Evolutionary conservation across 1,139 yeast species (phyloP).

Genomic region (Scheffersomyces quercinus): DNA sequence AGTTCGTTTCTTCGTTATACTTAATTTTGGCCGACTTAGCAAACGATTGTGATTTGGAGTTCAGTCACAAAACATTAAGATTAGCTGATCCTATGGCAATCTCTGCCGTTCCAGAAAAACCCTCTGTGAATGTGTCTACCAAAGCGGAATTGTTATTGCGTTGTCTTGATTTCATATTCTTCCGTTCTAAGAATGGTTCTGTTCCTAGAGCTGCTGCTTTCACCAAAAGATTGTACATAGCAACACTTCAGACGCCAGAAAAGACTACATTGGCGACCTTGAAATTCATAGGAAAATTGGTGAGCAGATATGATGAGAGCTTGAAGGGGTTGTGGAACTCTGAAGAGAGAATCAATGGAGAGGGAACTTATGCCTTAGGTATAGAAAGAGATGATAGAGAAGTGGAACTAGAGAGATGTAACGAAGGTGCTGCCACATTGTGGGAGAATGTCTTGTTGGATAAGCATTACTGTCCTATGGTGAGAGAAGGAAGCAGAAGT

Average conservation of each 20-base stretch:
- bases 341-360: conserved; percentile 72
- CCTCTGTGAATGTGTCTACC: conserved; percentile 83
- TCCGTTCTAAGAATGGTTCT: conserved; percentile 74
- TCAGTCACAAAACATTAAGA: conserved; percentile 77
- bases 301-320: conserved; percentile 64
- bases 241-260: conserved; percentile 78
- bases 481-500: conserved; percentile 54
- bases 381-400: conserved; percentile 54
- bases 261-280: conserved; percentile 77
- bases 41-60: conserved; percentile 81
- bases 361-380: conserved; percentile 70
- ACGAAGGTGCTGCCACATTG: conserved; percentile 83
- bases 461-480: conserved; percentile 79
- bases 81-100: conserved; percentile 69
- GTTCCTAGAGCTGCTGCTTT: conserved; percentile 77
- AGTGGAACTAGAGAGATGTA: conserved; percentile 69
- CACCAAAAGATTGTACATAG: conserved; percentile 72
- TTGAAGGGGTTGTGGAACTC: conserved; percentile 78
- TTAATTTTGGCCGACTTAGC: conserved; percentile 64
- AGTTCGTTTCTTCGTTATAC: conserved; percentile 75
- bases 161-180: conserved; percentile 78
- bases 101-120: conserved; percentile 43
- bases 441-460: conserved; percentile 85
- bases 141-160: conserved; percentile 81
- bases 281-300: conserved; percentile 74